Evolutionary conservation across 1,284 basidiomycete genomes (phyloP).

Genomic region (Lentinula novae-zelandiae): DNA sequence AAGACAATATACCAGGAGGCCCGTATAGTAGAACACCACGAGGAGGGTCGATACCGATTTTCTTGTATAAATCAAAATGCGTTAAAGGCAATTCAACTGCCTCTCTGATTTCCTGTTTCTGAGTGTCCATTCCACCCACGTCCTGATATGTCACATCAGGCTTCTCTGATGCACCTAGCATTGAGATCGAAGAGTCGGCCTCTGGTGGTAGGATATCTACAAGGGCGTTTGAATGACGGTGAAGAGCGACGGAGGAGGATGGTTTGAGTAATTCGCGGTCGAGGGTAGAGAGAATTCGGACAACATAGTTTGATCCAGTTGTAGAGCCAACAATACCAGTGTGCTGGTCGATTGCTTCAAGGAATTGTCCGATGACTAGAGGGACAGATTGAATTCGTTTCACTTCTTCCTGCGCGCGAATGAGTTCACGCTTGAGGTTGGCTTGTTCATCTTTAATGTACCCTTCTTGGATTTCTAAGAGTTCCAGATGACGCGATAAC

Average conservation of each 20-base stretch:
- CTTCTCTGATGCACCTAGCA: constrained; percentile 92
- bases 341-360: constrained; percentile 98
- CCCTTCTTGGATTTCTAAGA: constrained; percentile 93
- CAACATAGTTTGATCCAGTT: constrained; percentile 98
- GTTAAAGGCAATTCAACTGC: constrained; percentile 98
- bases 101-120: constrained; percentile 99
- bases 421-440: constrained; percentile 95
- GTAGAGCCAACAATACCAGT: constrained; percentile 98
- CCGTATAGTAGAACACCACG: constrained; percentile 68
- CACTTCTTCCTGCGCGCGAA: constrained; percentile 98
- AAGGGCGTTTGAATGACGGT: constrained; percentile 97
- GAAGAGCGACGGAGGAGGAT: constrained; percentile 94
- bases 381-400: constrained; percentile 99
- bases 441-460: constrained; percentile 99
- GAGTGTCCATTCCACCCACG: constrained; percentile 95
- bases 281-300: constrained; percentile 94
- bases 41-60: constrained; percentile 99
- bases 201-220: constrained; percentile 99
- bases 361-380: constrained; percentile 99
- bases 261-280: constrained; percentile 98
- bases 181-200: constrained; percentile 95
- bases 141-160: constrained; percentile 89
- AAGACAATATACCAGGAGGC: neutral
- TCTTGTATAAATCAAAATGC: constrained; percentile 97
- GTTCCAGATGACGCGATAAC: constrained; percentile 87